Evolutionary conservation across 2,329 filamentous ascomycete species (phyloP).

Genomic region (Alternaria hordeiaustralica): DNA sequence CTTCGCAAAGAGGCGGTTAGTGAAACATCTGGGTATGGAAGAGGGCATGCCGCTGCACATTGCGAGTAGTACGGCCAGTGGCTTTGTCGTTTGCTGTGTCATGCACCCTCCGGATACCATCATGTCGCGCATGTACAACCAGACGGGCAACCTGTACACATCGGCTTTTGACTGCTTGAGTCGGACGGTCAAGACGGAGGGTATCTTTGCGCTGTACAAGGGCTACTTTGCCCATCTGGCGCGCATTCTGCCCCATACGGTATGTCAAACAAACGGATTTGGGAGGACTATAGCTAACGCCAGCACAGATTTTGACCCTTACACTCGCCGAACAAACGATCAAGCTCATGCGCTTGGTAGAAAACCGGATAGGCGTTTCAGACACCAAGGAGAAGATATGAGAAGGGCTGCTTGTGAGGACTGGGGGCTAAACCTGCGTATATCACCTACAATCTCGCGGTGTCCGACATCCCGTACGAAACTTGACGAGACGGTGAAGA

Average conservation of each 20-base stretch:
- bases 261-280: constrained; percentile 42
- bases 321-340: constrained; percentile 96
- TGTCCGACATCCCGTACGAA: background rate
- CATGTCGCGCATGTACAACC: constrained; percentile 99
- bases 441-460: background rate
- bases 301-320: constrained; percentile 77
- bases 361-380: constrained; percentile 63
- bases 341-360: constrained; percentile 83
- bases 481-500: background rate
- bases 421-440: background rate
- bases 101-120: constrained; percentile 99
- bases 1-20: constrained; percentile 87
- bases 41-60: constrained; percentile 90
- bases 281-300: constrained; percentile 20
- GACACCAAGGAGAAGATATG: constrained; percentile 57
- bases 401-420: background rate
- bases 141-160: constrained; percentile 95
- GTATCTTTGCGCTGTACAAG: constrained; percentile 93
- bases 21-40: constrained; percentile 83
- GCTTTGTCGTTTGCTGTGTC: constrained; percentile 94
- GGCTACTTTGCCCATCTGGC: constrained; percentile 95
- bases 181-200: constrained; percentile 91
- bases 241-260: constrained; percentile 90
- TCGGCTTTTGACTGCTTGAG: constrained; percentile 90
- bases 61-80: constrained; percentile 84